Evolutionary conservation across 352 stramenopile species (phyloP), one percentile per base, ranked within the genome.

Genomic region (Thalassiosira ordinaria): DNA sequence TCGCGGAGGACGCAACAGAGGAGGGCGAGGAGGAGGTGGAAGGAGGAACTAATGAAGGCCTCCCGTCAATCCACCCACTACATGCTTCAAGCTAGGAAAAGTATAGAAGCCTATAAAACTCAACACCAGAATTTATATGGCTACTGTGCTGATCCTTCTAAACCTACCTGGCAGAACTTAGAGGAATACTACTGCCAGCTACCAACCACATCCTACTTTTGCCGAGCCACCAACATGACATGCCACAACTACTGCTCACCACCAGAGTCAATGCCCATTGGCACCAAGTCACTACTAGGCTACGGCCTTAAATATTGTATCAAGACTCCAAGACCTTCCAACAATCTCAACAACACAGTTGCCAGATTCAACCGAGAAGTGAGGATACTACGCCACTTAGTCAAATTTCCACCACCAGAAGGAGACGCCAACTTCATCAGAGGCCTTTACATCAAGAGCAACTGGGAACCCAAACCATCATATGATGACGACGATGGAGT

Each of bases 341-440:
- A 31, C 39, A 29, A 1, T 29, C 62, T 0, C 24, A 20, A 57
- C 5, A 60, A 5, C 16, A 62, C 3, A 26, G 61, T 1, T 18
- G 27, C 7, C 1, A 29, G 31, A 72, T 72, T 5, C 26, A 62
- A 1, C 6, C 49, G 14, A 46, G 20, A 7, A 47, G 13, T 2
- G 20, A 27, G 0, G 39, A n/a, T n/a, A n/a, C n/a, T n/a, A n/a
- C n/a, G n/a, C n/a, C n/a, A n/a, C n/a, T n/a, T n/a, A n/a, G n/a
- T n/a, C n/a, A n/a, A n/a, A n/a, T n/a, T n/a, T n/a, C n/a, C n/a
- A n/a, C n/a, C n/a, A n/a, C n/a, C 1, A 4, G 1, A 41, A 3
- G 35, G 22, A 20, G 52, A 75, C n/a, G 16, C 1, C 2, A 24
- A 75, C 9, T 78, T 71, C 59, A 78, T 65, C 59, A 9, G 11